Base-by-base conservation (phyloP, 805 yeast species). In the Ogataea zsoltii region DNA sequence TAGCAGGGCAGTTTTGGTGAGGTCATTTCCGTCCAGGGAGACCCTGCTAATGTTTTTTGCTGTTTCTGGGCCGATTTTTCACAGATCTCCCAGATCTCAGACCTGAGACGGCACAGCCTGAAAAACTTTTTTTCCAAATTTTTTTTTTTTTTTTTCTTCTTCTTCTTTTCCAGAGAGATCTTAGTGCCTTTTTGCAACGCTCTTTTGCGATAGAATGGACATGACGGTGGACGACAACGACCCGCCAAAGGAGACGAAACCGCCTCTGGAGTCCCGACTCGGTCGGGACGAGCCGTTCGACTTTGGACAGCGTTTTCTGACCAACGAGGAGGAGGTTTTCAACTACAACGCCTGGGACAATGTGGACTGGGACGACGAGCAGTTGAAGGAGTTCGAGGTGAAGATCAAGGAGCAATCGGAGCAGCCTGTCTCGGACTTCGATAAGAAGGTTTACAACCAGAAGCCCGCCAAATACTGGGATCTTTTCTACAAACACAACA, bases 391-490 rank as follows among this genome's bases (percentile, higher is more conserved):
- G 51, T 97, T 97, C 2, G 76, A 85, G 58, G 82, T 76, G 55
- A 81, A 84, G 62, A 85, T 92, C 29, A 66, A 78, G 17, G 77
- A 80, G 52, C 99, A 94, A 63, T 77, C 79, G 46, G 87, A 84
- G 35, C 70, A 72, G 44, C 98, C 97, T 0, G 99, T 94, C n/a
- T 71, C 79, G 29, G 96, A 88, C 2, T 87, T 85, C 60, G 96
- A 92, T 62, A 89, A 87, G 65, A 72, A 76, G 23, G 67, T 83
- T 41, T 94, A 79, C 67, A 90, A 91, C 68, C 67, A 80, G 6
- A 87, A 88, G 54, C 99, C 99, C 0, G 96, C 94, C 7, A 82
- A 87, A 53, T 94, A 84, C 65, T 94, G 99, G 99, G 96, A 94
- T 65, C 77, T 86, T 7, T 94, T 94, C 62, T 94, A 94, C 65